Conservation (phyloP, 2,329 filamentous ascomycete species). For the Grosmannia penicillata region DNA sequence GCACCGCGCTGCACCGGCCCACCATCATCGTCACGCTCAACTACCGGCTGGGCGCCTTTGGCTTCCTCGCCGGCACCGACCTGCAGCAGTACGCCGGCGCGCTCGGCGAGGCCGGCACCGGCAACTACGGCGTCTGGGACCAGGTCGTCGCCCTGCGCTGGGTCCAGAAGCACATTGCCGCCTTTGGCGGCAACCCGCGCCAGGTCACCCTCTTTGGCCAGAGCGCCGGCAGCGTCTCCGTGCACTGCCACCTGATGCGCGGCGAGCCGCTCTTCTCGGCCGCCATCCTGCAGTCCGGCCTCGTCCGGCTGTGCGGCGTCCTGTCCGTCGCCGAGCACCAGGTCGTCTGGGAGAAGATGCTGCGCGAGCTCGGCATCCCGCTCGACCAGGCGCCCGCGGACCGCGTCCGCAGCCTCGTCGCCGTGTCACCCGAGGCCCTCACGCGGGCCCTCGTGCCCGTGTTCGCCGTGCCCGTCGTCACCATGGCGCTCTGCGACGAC, state of each 20-base stretch:
- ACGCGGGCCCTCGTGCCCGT: slow-evolving; percentile 4
- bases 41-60: slow-evolving; percentile 23
- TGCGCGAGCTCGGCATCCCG: slow-evolving; percentile 1
- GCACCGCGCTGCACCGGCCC: background rate
- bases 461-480: slow-evolving; percentile 6
- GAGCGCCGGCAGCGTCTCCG: slow-evolving; percentile 6
- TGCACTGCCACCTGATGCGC: slow-evolving; percentile 5
- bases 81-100: background rate
- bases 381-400: background rate
- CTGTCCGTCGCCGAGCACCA: slow-evolving; percentile 5
- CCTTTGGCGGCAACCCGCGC: slow-evolving; percentile 6
- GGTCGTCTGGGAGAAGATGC: slow-evolving; percentile 6
- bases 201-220: slow-evolving; percentile 5
- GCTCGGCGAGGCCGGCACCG: background rate
- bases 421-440: background rate
- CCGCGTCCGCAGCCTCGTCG: slow-evolving; percentile 1
- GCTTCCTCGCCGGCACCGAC: slow-evolving; percentile 24
- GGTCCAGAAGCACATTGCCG: slow-evolving; percentile 6
- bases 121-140: slow-evolving; percentile 7
- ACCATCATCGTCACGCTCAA: slow-evolving; percentile 15
- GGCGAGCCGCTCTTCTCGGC: slow-evolving; percentile 7
- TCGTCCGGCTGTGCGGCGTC: slow-evolving; percentile 5
- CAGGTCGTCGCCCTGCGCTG: slow-evolving; percentile 6
- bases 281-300: slow-evolving; percentile 8
- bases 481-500: slow-evolving; percentile 8